These are phyloP conservation scores for Epichloe typhina DNA, from an alignment of 2,329 filamentous ascomycete species.

Conservation along the genomic window DNA sequence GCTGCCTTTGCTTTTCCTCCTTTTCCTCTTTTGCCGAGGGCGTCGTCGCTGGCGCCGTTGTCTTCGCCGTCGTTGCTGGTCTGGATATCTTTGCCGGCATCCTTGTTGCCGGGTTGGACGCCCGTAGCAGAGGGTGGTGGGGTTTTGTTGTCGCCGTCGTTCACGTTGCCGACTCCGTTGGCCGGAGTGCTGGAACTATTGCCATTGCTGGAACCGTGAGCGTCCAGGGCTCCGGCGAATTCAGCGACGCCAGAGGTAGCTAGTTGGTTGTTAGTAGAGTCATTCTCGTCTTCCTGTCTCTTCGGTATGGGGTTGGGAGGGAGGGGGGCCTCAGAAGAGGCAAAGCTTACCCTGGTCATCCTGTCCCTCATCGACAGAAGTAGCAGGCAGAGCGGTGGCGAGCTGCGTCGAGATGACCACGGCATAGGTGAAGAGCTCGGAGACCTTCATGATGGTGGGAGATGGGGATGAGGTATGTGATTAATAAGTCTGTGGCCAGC, in stretches of 20 bases:
- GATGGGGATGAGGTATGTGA: too few relatives aligned
- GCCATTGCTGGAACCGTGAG: not conserved
- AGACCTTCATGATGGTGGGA: slow-evolving; percentile 1
- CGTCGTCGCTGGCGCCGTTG: not conserved
- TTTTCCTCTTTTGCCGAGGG: not conserved
- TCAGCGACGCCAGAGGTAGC: not conserved
- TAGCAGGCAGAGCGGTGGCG: not conserved
- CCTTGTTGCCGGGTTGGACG: not conserved
- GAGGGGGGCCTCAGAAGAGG: not conserved
- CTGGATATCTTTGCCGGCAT: not conserved
- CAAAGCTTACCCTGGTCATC: not conserved
- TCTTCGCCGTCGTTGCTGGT: not conserved
- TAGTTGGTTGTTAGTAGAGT: not conserved
- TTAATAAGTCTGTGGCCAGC: too few relatives aligned
- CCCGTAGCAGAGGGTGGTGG: not conserved
- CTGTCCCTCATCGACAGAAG: not conserved
- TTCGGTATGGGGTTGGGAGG: too few relatives aligned
- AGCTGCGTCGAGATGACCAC: slow-evolving; percentile 1
- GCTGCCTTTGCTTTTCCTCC: not conserved
- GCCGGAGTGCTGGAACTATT: not conserved
- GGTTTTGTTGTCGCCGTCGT: not conserved
- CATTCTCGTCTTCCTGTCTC: too few relatives aligned
- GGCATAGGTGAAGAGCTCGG: slow-evolving; percentile 1
- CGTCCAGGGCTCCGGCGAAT: not conserved
- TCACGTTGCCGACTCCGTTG: not conserved